phyloP scores from a whole-genome alignment of 768 basidiomycete species.

The Symmetrospora coprosmae region DNA sequence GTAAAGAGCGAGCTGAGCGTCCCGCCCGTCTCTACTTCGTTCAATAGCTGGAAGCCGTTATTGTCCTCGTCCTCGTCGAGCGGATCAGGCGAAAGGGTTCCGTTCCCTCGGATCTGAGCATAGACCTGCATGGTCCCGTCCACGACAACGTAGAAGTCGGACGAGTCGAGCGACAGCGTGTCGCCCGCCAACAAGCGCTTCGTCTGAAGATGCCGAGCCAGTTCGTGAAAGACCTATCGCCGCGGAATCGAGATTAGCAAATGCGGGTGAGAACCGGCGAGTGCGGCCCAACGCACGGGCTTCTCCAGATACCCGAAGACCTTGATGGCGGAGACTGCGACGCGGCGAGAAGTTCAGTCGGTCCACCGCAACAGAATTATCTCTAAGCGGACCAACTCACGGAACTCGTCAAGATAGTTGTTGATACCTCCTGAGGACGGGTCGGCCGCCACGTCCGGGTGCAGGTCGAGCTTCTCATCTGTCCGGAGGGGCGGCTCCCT shows the following conservation, averaged over 20 bases:
- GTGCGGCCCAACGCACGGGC: constrained; percentile 48
- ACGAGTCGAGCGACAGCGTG: constrained; percentile 72
- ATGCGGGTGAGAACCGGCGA: not conserved
- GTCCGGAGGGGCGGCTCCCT: constrained; percentile 36
- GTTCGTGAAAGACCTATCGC: constrained; percentile 79
- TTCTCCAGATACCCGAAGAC: constrained; percentile 97
- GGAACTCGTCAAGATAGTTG: constrained; percentile 91
- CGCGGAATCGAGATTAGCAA: not conserved
- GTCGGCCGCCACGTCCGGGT: constrained; percentile 71
- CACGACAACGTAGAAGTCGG: constrained; percentile 95
- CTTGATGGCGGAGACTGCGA: constrained; percentile 58
- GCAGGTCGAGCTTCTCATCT: constrained; percentile 39
- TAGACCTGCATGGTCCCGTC: constrained; percentile 95
- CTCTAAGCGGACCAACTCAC: constrained; percentile 37
- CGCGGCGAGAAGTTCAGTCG: not conserved
- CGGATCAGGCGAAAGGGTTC: constrained; percentile 35
- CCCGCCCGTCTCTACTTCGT: constrained; percentile 89
- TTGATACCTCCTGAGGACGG: constrained; percentile 60
- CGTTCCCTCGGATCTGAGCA: constrained; percentile 45
- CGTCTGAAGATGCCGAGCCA: constrained; percentile 89
- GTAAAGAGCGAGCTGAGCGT: constrained; percentile 92
- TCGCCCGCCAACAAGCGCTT: constrained; percentile 90
- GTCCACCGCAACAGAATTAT: not conserved
- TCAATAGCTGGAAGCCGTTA: constrained; percentile 90
- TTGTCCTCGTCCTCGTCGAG: constrained; percentile 71